A percentile compares a stretch with the other conserved stretches of the same genome.
phyloP scores from a whole-genome alignment of 2,329 filamentous ascomycete species.

The Diaporthe velutina region DNA sequence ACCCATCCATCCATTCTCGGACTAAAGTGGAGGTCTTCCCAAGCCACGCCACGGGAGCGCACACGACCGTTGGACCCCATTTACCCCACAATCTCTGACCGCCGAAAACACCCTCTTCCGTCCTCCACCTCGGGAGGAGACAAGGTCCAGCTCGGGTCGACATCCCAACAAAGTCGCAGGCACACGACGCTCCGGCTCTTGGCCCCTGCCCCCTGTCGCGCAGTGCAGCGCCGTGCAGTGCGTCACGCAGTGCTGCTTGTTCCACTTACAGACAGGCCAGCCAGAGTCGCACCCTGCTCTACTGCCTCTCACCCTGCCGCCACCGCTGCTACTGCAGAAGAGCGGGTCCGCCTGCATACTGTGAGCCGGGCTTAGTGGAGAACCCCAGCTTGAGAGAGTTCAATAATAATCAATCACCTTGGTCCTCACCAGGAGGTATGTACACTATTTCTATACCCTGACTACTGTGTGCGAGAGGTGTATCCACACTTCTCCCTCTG shows the following conservation, averaged over 20 bases:
- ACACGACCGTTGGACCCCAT: constrained; percentile 25
- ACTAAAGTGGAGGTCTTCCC: constrained; percentile 16
- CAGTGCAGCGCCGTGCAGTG: constrained; percentile 25
- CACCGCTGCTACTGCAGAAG: constrained; percentile 28
- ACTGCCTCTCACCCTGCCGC: constrained; percentile 23
- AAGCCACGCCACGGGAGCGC: constrained; percentile 13
- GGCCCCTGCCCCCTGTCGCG: constrained; percentile 9
- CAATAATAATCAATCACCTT: constrained; percentile 29
- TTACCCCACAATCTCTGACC: constrained; percentile 42
- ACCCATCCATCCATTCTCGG: background rate
- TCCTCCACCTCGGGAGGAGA: constrained; percentile 19
- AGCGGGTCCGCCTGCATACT: constrained; percentile 29
- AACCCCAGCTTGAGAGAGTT: constrained; percentile 33
- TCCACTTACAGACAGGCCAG: constrained; percentile 25
- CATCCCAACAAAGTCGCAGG: constrained; percentile 20
- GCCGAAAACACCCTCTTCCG: constrained; percentile 36
- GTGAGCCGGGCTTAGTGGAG: constrained; percentile 33
- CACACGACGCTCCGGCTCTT: background rate
- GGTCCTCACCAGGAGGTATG: constrained; percentile 28
- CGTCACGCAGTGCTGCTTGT: constrained; percentile 28
- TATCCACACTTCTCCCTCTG: constrained; percentile 29
- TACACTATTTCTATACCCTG: constrained; percentile 21
- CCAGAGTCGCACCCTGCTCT: constrained; percentile 13
- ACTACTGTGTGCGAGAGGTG: constrained; percentile 27
- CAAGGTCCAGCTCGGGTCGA: constrained; percentile 16